Conservation (phyloP, 768 basidiomycete species). For the Amanita inopinata region DNA sequence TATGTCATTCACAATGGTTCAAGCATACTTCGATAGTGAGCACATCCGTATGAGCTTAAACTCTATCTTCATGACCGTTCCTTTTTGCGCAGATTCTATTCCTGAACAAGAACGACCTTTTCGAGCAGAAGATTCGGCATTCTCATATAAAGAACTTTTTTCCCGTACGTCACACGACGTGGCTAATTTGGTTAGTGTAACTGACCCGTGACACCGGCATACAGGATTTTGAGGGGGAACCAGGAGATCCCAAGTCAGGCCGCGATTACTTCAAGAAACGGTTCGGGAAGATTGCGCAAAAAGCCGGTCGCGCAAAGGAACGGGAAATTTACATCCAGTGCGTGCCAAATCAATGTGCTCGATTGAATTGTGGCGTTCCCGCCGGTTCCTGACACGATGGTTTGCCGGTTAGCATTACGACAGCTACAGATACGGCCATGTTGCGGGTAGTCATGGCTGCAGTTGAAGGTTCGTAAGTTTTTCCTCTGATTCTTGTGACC, state of each 20-base stretch:
- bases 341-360: no score
- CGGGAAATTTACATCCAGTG: conserved; percentile 93
- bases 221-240: conserved; percentile 79
- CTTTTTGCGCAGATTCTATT: conserved; percentile 65
- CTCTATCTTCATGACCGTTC: conserved; percentile 3
- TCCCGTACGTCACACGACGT: conserved; percentile 40
- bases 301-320: conserved; percentile 75
- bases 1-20: conserved; percentile 98
- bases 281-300: conserved; percentile 75
- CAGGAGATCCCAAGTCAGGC: conserved; percentile 62
- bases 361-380: conserved; percentile 2
- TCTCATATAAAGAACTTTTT: conserved; percentile 88
- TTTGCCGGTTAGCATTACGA: conserved; percentile 48
- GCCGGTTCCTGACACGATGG: conserved; percentile 5
- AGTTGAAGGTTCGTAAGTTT: conserved; percentile 66
- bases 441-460: conserved; percentile 91
- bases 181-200: not conserved
- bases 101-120: conserved; percentile 94
- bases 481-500: conserved; percentile 8
- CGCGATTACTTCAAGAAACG: conserved; percentile 86
- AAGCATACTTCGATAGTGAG: conserved; percentile 85
- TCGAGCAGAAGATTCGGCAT: conserved; percentile 68
- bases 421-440: conserved; percentile 84
- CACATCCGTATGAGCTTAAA: conserved; percentile 9
- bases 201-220: not conserved